Conservation (phyloP, 1,284 basidiomycete genomes). For the Rhodotorula mucilaginosa region DNA sequence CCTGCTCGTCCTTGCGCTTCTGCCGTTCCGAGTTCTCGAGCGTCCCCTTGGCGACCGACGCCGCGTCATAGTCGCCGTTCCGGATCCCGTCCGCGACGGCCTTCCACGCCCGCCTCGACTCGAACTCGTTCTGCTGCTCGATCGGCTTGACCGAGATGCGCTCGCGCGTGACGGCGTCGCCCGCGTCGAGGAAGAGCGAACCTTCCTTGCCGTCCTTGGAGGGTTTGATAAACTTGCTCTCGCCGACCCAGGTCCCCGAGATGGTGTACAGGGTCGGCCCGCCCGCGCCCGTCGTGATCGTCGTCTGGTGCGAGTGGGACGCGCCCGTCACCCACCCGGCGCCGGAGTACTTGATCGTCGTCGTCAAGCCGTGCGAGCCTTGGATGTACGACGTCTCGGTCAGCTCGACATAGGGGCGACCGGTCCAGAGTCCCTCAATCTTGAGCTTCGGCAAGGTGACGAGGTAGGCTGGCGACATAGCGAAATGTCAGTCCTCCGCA, state of each 20-base stretch:
- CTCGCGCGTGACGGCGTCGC: slow-evolving; percentile 50
- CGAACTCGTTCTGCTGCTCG: slow-evolving; percentile 71
- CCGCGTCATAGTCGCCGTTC: slow-evolving; percentile 83
- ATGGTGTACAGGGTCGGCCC: slow-evolving; percentile 58
- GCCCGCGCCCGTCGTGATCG: slow-evolving; percentile 54
- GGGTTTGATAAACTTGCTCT: slow-evolving; percentile 54
- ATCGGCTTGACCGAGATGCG: slow-evolving; percentile 65
- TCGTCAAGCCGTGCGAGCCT: slow-evolving; percentile 68
- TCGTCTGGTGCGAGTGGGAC: slow-evolving; percentile 84
- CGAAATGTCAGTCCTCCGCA: background rate
- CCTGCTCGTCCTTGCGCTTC: slow-evolving; percentile 76
- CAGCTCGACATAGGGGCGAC: slow-evolving; percentile 74
- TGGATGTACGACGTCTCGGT: slow-evolving; percentile 80
- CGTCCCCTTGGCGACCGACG: slow-evolving; percentile 80
- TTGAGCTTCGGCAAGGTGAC: slow-evolving; percentile 70
- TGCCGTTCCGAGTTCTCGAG: slow-evolving; percentile 97
- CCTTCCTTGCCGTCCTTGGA: slow-evolving; percentile 45
- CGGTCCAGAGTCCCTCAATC: slow-evolving; percentile 53
- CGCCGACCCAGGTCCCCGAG: slow-evolving; percentile 86
- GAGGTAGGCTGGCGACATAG: slow-evolving; percentile 60
- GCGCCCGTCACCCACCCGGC: slow-evolving; percentile 57
- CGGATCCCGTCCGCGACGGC: slow-evolving; percentile 86
- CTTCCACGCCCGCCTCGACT: slow-evolving; percentile 82
- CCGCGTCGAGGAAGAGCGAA: slow-evolving; percentile 47
- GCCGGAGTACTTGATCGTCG: slow-evolving; percentile 76